Base-by-base conservation (phyloP, 345 rosid species). In the Isatis tinctoria region DNA sequence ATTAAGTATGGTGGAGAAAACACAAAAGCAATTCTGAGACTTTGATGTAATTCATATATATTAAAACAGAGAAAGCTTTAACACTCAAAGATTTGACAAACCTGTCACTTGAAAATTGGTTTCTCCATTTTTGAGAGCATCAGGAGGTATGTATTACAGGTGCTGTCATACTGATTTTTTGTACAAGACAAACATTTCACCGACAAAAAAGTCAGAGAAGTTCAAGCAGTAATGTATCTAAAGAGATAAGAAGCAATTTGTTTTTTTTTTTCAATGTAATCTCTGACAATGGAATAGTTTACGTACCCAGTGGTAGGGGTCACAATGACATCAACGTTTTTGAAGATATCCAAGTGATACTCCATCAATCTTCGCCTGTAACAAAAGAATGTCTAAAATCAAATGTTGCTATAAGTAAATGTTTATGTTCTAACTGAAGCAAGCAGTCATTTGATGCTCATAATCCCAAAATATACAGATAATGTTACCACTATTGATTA, bases 241-340 rank as follows among this genome's bases (percentile, higher is more conserved):
- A 53, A 52, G 40, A 51, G 24, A 62, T 1, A 22, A 20, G 37
- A 54, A 73, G 44, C 33, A 70, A 3, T 53, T 53, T 5, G 20
- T 32, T 48, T 16, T 44, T 28, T n/a, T n/a, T n/a, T n/a, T n/a
- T n/a, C n/a, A n/a, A n/a, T n/a, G n/a, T n/a, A n/a, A n/a, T n/a
- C n/a, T n/a, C n/a, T n/a, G n/a, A n/a, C 10, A 9, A 41, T 28
- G n/a, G 11, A 40, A 22, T 58, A 10, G 12, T 22, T 49, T 41
- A 53, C 89, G 6, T 82, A 92, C 88, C 89, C 97, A 13, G 94
- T 82, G 41, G 96, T 88, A 62, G 97, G 97, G 36, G 96, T 92
- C 49, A 92, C 94, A 60, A 90, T 88, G 80, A 90, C 84, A 80
- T 92, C 94, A 66, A 74, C 96, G 73, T 83, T 86, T 79, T 85